Evolutionary conservation across 2,329 filamentous ascomycete species (phyloP), one percentile per base, ranked within the genome.

Genomic region (Fusarium robinianum): DNA sequence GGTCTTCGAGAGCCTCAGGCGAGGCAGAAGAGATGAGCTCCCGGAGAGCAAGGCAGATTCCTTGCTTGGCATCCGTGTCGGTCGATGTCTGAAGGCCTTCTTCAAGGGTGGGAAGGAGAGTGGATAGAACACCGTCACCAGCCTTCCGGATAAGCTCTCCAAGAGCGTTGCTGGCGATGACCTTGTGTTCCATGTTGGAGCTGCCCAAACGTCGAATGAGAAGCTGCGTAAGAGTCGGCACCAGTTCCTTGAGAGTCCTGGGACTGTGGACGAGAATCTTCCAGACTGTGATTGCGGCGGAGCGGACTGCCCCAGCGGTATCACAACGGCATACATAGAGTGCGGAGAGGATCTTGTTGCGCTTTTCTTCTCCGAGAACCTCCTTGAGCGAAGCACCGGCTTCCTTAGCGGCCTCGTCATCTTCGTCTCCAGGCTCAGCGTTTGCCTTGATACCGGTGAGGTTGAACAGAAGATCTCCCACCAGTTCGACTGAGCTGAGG

Each of bases 321-420:
- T 99, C 94, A 73, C 90, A 95, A 52, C 95, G 88, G 72, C 94
- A 97, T 55, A 99, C 95, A 67, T 97, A 99, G 35, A 99, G 78
- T 5, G 92, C 89, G n/a, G 94, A 96, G 14, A 99, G 78, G 16
- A 99, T 91, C 72, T 92, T 96, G 78, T 99, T 95, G 48, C 94
- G 86, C 72, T 92, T 95, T 67, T 97, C 94, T 65, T 95, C 90
- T 57, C 94, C 95, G 33, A 99, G 87, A 2, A 92, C 85, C 66
- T 97, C 92, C 51, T 95, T 84, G 37, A 99, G 78, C n/a, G 94
- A 96, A 48, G 89, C 86, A 7, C 92, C 89, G 21, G 94, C 90
- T 71, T 97, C 91, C 61, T 84, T 87, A 29, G 85, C 87, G 45
- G 76, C 78, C 46, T 94, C 87, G 56, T 94, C 87, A 46, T 90